These are phyloP conservation scores for Boletus sp. DNA, from an alignment of 768 basidiomycete species.

Conservation along the genomic window DNA sequence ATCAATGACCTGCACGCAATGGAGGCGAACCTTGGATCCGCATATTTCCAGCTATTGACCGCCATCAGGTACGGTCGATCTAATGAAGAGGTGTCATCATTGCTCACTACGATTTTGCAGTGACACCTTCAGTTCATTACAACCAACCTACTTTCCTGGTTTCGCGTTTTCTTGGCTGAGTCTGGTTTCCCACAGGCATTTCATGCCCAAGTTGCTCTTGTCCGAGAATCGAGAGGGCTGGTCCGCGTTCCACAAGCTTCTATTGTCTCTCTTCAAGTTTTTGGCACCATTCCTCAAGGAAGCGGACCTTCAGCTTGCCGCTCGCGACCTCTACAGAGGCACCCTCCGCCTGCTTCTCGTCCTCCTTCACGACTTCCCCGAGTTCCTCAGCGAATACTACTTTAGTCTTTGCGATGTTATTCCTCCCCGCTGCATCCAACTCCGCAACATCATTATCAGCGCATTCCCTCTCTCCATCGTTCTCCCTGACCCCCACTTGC, in stretches of 20 bases:
- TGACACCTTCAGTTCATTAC: conserved; percentile 93
- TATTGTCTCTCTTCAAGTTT: conserved; percentile 95
- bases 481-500: conserved; percentile 86
- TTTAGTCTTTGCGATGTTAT: conserved; percentile 94
- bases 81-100: not conserved
- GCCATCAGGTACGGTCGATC: conserved; percentile 67
- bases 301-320: conserved; percentile 74
- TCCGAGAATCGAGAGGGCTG: conserved; percentile 94
- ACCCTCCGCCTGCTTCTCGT: conserved; percentile 89
- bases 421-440: conserved; percentile 89
- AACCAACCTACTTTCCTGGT: conserved; percentile 95
- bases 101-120: conserved; percentile 38
- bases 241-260: conserved; percentile 92
- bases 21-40: conserved; percentile 80
- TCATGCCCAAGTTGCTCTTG: conserved; percentile 93
- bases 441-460: conserved; percentile 94
- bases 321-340: conserved; percentile 87
- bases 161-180: conserved; percentile 99
- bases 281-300: conserved; percentile 86
- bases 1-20: conserved; percentile 88
- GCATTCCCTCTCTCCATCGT: conserved; percentile 84
- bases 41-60: conserved; percentile 86
- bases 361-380: conserved; percentile 97
- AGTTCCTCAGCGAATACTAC: conserved; percentile 96
- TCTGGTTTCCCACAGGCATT: conserved; percentile 90